A percentile compares a stretch with the other conserved stretches of the same genome.
These are phyloP conservation scores for Typha latifolia DNA, from an alignment of 176 grass and related monocot species.

Conservation along the genomic window DNA sequence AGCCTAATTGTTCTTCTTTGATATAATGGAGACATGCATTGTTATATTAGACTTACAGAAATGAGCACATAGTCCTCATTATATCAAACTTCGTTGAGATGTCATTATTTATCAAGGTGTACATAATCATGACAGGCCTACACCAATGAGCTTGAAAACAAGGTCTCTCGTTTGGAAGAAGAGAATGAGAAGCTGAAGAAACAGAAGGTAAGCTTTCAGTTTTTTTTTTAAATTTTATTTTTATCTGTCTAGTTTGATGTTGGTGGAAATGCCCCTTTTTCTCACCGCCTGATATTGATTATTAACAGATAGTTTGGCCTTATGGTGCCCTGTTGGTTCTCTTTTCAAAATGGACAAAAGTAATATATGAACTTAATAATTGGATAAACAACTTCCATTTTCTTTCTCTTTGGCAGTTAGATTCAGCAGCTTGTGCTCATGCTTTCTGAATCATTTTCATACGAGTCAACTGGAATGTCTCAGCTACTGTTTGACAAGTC, in stretches of 20 bases:
- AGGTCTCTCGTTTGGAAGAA: constrained; percentile 88
- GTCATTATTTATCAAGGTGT: constrained; percentile 8
- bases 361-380: too few species aligned
- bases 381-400: too few species aligned
- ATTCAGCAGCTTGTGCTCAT: too few species aligned
- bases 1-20: background rate
- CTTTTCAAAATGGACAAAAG: too few species aligned
- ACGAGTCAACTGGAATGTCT: too few species aligned
- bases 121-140: constrained; percentile 68
- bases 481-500: background rate
- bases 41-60: background rate
- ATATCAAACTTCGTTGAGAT: too few species aligned
- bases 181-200: constrained; percentile 74
- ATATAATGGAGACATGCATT: background rate
- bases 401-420: too few species aligned
- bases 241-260: background rate
- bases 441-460: too few species aligned
- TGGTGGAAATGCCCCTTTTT: background rate
- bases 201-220: constrained; percentile 53
- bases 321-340: too few species aligned
- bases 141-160: constrained; percentile 97
- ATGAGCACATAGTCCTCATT: too few species aligned
- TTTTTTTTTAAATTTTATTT: background rate
- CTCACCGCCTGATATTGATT: background rate
- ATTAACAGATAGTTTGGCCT: too few species aligned